phyloP scores from a whole-genome alignment of 2,329 filamentous ascomycete species.

The Cercospora citrullina region DNA sequence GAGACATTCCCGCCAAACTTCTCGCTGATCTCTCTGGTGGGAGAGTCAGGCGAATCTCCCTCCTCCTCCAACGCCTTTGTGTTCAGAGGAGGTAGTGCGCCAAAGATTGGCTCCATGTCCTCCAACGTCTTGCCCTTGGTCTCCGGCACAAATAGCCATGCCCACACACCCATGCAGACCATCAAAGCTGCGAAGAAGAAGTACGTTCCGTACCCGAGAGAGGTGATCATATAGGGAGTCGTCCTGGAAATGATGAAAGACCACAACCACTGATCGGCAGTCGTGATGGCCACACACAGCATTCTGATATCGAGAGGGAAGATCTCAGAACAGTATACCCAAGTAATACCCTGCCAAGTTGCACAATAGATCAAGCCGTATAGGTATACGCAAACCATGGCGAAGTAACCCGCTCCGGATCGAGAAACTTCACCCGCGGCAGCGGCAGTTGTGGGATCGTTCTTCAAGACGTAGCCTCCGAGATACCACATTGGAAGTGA shows the following conservation, averaged over 20 bases:
- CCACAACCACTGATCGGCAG: slow-evolving; percentile 43
- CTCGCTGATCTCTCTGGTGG: slow-evolving; percentile 12
- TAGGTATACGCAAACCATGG: slow-evolving; percentile 57
- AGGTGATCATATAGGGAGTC: slow-evolving; percentile 40
- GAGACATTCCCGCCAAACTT: slow-evolving; percentile 19
- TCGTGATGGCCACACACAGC: slow-evolving; percentile 43
- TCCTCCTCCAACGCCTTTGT: slow-evolving; percentile 18
- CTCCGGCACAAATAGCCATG: slow-evolving; percentile 67
- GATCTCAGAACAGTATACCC: slow-evolving; percentile 51
- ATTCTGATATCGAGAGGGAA: slow-evolving; percentile 47
- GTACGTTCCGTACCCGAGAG: slow-evolving; percentile 42
- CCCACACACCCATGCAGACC: slow-evolving; percentile 58
- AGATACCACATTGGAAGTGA: slow-evolving; percentile 53
- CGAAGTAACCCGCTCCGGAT: slow-evolving; percentile 52
- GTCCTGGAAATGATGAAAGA: slow-evolving; percentile 44
- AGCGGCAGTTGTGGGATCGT: slow-evolving; percentile 51
- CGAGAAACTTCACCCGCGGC: slow-evolving; percentile 47
- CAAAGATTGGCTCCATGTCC: slow-evolving; percentile 27
- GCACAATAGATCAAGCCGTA: slow-evolving; percentile 56
- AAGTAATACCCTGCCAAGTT: slow-evolving; percentile 42
- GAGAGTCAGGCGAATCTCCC: neutral
- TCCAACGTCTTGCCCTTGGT: slow-evolving; percentile 58
- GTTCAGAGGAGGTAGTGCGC: slow-evolving; percentile 17
- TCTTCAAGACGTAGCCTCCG: slow-evolving; percentile 56
- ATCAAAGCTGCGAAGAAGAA: slow-evolving; percentile 41